Base-by-base conservation (phyloP, 768 basidiomycete species). In the Strobilomyces confusus region DNA sequence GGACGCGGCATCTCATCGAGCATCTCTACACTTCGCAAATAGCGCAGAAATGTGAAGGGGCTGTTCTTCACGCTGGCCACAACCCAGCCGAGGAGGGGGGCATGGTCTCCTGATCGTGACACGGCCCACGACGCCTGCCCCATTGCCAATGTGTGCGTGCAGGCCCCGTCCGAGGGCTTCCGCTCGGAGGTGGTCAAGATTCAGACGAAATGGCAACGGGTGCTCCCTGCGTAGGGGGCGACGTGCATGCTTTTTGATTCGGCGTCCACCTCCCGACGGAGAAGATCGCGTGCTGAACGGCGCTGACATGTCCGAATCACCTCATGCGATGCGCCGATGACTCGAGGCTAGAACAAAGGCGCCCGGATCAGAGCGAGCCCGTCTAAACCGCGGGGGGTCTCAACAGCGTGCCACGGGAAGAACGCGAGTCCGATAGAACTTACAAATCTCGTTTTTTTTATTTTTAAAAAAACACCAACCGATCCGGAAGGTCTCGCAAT, bases 91-190 rank as follows among this genome's bases (percentile, higher is more conserved):
- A 44, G 17, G 8, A 4, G 36, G 17, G 9, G 8, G 38, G 40
- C 33, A 29, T 56, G 54, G 32, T 40, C 30, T 17, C 14, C 44
- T 36, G 40, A 29, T 56, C 38, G 33, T 29, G 38, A 36, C n/a
- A n/a, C 36, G 15, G 45, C 20, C 17, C 30, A 32, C 57, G 29
- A n/a, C 38, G 20, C 25, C 4, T 4, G 23, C 19, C 29, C 5
- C 17, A 15, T 23, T 30, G n/a, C 26, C 23, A 25, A 17, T 26
- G 14, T 19, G 34, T 19, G 40, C 23, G 19, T 30, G 14, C 7
- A 20, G 26, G 12, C 23, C 33, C 15, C 13, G 17, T 51, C 56
- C 57, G 44, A 59, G 51, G 57, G 57, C 48, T 59, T 59, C 26
- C 57, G 57, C 57, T 44, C 57, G 33, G 44, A 44, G 45, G 41